A percentile compares a stretch with the other conserved stretches of the same genome.
Conservation (phyloP, 257 asterid species). For the Solanum sparsipilum region DNA sequence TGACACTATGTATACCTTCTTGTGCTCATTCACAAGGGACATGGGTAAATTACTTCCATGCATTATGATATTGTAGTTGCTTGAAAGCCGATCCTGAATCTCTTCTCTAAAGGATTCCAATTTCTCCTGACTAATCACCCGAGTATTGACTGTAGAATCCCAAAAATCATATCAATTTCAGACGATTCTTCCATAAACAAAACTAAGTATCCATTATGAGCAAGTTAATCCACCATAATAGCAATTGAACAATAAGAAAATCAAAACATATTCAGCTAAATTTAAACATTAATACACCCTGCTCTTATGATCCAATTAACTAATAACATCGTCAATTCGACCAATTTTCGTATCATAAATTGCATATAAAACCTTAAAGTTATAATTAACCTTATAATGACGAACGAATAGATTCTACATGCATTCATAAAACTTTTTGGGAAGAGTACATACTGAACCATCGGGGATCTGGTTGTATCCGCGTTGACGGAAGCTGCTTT, state of each 20-base stretch:
- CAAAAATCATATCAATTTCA: background rate
- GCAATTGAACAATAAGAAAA: background rate
- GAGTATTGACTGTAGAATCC: conserved; percentile 54
- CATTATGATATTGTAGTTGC: conserved; percentile 71
- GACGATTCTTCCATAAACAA: background rate
- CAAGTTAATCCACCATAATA: background rate
- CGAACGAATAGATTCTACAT: background rate
- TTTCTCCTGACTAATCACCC: conserved; percentile 67
- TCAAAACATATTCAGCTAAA: background rate
- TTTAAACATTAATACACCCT: too few relatives aligned
- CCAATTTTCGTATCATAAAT: background rate
- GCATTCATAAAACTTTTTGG: background rate
- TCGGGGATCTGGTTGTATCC: conserved; percentile 81
- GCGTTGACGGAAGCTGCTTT: conserved; percentile 65
- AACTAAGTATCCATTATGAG: background rate
- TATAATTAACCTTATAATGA: background rate
- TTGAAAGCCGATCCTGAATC: conserved; percentile 55
- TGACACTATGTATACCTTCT: conserved; percentile 24
- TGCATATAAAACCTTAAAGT: background rate
- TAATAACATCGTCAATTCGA: background rate
- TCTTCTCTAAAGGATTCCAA: conserved; percentile 79
- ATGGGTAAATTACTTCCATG: conserved; percentile 52
- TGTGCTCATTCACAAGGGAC: conserved; percentile 28
- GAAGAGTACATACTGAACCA: conserved; percentile 61
- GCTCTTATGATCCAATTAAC: background rate